phyloP scores from a whole-genome alignment of 441 rosid species.

The Bruguiera hainesii region DNA sequence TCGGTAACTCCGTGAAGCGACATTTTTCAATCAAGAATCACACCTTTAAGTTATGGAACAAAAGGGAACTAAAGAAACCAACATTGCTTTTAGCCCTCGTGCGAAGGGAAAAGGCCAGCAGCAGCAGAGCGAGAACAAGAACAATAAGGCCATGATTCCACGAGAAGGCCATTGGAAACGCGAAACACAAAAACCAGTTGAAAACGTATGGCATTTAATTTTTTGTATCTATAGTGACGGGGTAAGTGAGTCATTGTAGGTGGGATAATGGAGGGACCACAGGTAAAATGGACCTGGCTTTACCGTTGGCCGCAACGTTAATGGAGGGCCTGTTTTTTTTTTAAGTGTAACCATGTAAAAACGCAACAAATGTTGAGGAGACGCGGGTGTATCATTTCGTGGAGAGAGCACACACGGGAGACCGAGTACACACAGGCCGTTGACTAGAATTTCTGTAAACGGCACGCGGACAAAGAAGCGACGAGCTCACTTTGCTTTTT shows the following conservation, averaged over 20 bases:
- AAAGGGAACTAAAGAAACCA: conserved; percentile 7
- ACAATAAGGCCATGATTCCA: conserved; percentile 14
- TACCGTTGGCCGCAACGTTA: neutral
- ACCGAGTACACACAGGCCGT: neutral
- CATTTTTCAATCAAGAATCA: conserved; percentile 3
- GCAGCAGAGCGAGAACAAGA: conserved; percentile 26
- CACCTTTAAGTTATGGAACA: neutral
- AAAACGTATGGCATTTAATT: neutral
- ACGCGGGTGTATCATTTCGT: neutral
- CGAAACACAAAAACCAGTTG: neutral
- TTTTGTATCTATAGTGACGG: neutral
- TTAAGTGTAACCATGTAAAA: neutral
- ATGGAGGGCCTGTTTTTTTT: neutral
- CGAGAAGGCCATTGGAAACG: conserved; percentile 23
- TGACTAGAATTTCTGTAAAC: neutral
- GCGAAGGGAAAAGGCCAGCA: conserved; percentile 12
- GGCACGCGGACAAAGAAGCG: neutral
- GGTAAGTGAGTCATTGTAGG: neutral
- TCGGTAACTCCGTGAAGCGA: conserved; percentile 3
- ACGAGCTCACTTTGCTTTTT: neutral
- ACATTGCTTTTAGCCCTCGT: conserved; percentile 40
- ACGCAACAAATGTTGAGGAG: conserved; percentile 1
- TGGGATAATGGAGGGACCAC: neutral
- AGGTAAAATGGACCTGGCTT: neutral
- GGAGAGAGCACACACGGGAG: conserved; percentile 2